phyloP scores from a whole-genome alignment of 495 filamentous ascomycete species.

The Penicillium parvum region DNA sequence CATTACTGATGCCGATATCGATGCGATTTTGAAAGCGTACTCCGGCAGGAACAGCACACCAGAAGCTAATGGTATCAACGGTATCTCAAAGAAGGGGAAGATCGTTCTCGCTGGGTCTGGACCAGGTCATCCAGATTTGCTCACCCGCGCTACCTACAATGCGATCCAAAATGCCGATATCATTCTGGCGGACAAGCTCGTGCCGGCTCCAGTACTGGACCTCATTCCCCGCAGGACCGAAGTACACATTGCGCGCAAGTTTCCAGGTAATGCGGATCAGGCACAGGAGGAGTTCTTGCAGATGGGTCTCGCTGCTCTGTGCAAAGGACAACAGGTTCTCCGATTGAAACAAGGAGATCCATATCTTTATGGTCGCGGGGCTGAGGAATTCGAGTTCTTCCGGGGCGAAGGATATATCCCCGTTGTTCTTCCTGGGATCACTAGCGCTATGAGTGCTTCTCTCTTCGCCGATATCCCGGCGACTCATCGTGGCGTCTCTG shows the following conservation, averaged over 20 bases:
- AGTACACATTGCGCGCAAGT: slow-evolving; percentile 92
- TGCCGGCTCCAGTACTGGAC: slow-evolving; percentile 79
- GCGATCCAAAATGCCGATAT: slow-evolving; percentile 82
- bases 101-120: slow-evolving; percentile 92
- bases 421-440: slow-evolving; percentile 82
- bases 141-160: slow-evolving; percentile 83
- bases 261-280: slow-evolving; percentile 91
- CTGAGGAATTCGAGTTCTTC: slow-evolving; percentile 91
- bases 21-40: slow-evolving; percentile 67
- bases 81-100: slow-evolving; percentile 44
- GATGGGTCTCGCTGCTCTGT: slow-evolving; percentile 67
- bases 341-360: slow-evolving; percentile 95
- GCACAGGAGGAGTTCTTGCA: slow-evolving; percentile 89
- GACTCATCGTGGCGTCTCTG: slow-evolving; percentile 84
- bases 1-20: slow-evolving; percentile 75
- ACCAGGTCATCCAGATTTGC: slow-evolving; percentile 84
- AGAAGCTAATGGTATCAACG: slow-evolving; percentile 17
- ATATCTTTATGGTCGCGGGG: slow-evolving; percentile 91
- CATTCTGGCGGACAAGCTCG: slow-evolving; percentile 93
- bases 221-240: slow-evolving; percentile 86
- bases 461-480: slow-evolving; percentile 83
- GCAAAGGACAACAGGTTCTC: slow-evolving; percentile 72
- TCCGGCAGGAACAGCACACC: slow-evolving; percentile 23
- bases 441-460: slow-evolving; percentile 78
- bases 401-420: slow-evolving; percentile 61